These are phyloP conservation scores for Wilcoxina mikolae DNA, from an alignment of 495 filamentous ascomycete genomes.

Conservation along the genomic window DNA sequence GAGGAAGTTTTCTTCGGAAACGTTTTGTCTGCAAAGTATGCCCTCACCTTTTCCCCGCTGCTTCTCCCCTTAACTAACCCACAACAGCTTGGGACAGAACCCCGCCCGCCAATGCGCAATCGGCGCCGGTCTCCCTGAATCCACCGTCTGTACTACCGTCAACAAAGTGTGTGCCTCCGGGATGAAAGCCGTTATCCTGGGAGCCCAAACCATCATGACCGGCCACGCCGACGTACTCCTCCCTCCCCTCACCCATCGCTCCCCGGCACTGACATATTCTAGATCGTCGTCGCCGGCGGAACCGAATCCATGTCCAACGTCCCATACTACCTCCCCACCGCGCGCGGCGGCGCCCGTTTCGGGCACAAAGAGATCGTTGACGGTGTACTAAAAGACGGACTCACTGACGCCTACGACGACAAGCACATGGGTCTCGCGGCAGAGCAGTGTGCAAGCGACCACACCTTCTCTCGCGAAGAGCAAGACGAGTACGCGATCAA, in stretches of 20 bases:
- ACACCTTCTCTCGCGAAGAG: constrained; percentile 61
- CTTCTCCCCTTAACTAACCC: neutral
- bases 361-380: constrained; percentile 76
- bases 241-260: neutral
- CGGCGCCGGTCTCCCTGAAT: constrained; percentile 62
- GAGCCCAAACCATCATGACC: constrained; percentile 89
- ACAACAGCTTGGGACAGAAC: constrained; percentile 76
- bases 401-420: constrained; percentile 79
- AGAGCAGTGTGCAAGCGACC: constrained; percentile 80
- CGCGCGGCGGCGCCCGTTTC: constrained; percentile 76
- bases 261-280: neutral
- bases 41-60: constrained; percentile 2
- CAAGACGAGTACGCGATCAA: constrained; percentile 91
- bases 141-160: constrained; percentile 74
- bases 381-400: constrained; percentile 78
- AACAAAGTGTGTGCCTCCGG: constrained; percentile 98
- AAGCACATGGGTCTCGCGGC: constrained; percentile 86
- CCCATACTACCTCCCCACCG: constrained; percentile 83
- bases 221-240: constrained; percentile 55
- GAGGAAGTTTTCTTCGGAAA: constrained; percentile 97
- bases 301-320: constrained; percentile 95
- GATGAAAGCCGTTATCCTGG: constrained; percentile 86
- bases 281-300: constrained; percentile 75
- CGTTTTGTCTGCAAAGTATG: constrained; percentile 87
- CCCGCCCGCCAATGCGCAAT: constrained; percentile 89